Evolutionary conservation across 176 grass and related monocot genomes (phyloP).

Genomic region (Carex myosuroides): DNA sequence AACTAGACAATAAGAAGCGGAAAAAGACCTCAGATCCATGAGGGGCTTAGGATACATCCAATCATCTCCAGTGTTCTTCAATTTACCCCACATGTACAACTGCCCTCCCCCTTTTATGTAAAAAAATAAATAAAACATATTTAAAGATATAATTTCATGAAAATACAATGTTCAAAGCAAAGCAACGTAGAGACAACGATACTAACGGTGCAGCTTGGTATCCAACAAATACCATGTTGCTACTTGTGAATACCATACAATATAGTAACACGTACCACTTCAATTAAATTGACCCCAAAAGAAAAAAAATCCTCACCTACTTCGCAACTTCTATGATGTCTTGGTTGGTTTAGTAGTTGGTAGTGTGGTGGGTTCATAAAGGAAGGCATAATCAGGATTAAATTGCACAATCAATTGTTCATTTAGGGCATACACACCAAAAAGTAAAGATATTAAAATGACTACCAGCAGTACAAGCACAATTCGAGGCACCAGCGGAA

Average conservation of each 20-base stretch:
- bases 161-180: background rate
- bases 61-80: slow-evolving; percentile 91
- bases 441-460: slow-evolving; percentile 7
- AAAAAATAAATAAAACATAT: background rate
- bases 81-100: slow-evolving; percentile 98
- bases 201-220: background rate
- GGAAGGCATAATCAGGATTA: background rate
- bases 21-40: slow-evolving; percentile 83
- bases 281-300: background rate
- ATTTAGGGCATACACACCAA: background rate
- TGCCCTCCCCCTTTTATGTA: slow-evolving; percentile 60
- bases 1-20: background rate
- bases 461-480: slow-evolving; percentile 87
- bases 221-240: background rate
- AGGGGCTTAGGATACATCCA: slow-evolving; percentile 99
- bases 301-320: background rate
- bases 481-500: slow-evolving; percentile 78
- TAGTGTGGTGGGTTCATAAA: background rate
- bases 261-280: background rate
- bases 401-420: background rate
- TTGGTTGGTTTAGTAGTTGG: background rate
- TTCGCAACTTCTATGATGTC: background rate
- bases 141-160: background rate
- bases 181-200: background rate
- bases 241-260: background rate